Percentiles rank a stretch among this genome's conserved stretches.
These are phyloP conservation scores for Stentor coeruleus DNA, from an alignment of 73 alveolate genomes.

Conservation along the genomic window DNA sequence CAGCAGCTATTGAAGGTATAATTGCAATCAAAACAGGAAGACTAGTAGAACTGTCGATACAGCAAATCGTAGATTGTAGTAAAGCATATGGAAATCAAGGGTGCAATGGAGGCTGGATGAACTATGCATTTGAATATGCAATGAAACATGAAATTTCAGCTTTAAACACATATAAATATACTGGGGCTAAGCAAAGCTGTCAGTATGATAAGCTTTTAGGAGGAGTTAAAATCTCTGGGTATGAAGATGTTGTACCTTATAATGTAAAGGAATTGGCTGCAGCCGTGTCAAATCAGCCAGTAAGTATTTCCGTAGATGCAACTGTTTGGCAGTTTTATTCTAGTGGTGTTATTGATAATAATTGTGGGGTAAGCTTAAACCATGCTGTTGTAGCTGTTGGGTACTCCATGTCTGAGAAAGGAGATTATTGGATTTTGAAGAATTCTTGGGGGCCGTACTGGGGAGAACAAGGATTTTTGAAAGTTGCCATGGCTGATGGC, in stretches of 20 bases:
- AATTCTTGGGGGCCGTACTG: constrained; percentile 91
- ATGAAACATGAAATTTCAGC: constrained; percentile 27
- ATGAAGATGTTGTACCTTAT: constrained; percentile 23
- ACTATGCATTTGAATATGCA: constrained; percentile 53
- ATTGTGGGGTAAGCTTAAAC: constrained; percentile 53
- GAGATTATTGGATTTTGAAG: constrained; percentile 75
- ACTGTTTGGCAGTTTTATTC: constrained; percentile 51
- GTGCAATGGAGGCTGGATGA: constrained; percentile 68
- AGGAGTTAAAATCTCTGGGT: constrained; percentile 27
- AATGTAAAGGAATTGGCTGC: constrained; percentile 32
- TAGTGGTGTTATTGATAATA: constrained; percentile 46
- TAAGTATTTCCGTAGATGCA: constrained; percentile 69
- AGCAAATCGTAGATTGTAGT: constrained; percentile 83
- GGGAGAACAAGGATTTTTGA: constrained; percentile 93
- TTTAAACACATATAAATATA: constrained; percentile 62
- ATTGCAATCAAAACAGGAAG: constrained; percentile 27
- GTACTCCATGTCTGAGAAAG: constrained; percentile 47
- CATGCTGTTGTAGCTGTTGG: constrained; percentile 82
- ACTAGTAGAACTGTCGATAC: constrained; percentile 35
- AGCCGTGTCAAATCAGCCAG: constrained; percentile 37
- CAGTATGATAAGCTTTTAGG: constrained; percentile 21
- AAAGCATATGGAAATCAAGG: constrained; percentile 46
- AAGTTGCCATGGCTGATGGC: constrained; percentile 43
- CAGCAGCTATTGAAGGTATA: constrained; percentile 34
- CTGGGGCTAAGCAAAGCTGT: constrained; percentile 47